Evolutionary conservation across 23 red algal species (phyloP), one percentile per base, ranked within the genome.

Genomic region (Gracilariopsis chorda): DNA sequence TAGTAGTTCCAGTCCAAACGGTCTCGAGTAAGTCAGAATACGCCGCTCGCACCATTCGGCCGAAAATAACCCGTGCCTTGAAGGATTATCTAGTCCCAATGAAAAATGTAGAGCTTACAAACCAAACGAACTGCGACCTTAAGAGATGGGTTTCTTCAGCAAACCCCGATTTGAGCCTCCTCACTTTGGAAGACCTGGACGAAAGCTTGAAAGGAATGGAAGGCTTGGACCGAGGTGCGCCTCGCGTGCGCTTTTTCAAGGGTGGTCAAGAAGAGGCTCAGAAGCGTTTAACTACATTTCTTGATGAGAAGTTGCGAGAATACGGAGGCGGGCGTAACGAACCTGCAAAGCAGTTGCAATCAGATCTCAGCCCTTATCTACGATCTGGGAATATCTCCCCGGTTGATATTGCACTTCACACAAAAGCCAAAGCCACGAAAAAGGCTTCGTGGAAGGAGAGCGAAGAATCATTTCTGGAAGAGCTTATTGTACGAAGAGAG

Each of bases 401-500:
- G 27, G 58, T 98, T 5, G 88, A 95, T 10, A 79, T 95, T 63
- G 96, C 87, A 25, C 20, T 95, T 14, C 37, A 37, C 24, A 79
- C 84, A 42, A 80, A 78, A 4, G 81, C 39, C 37, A 42, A 33
- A 47, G 69, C 51, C 1, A 58, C 20, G 29, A 67, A 70, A 21
- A 86, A 84, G 36, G 51, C 76, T 7, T 51, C 58, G 14, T 19
- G 80, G 30, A 87, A 83, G 37, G 82, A 84, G 37, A 88, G 77
- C 34, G 65, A 68, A 27, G 91, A 88, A n/a, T 90, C 93, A 12
- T 98, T 95, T 60, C 62, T 98, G 39, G 96, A 98, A 46, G 96
- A 98, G 72, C 86, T 98, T n/a, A 88, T 98, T 23, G 94, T 98
- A 29, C 96, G 96, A 20, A 78, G 96, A 48, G 93, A 98, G 80